Percentiles rank a stretch among this genome's conserved stretches.
phyloP scores from a whole-genome alignment of 2,329 filamentous ascomycete species.

The Hypoxylon sp. region DNA sequence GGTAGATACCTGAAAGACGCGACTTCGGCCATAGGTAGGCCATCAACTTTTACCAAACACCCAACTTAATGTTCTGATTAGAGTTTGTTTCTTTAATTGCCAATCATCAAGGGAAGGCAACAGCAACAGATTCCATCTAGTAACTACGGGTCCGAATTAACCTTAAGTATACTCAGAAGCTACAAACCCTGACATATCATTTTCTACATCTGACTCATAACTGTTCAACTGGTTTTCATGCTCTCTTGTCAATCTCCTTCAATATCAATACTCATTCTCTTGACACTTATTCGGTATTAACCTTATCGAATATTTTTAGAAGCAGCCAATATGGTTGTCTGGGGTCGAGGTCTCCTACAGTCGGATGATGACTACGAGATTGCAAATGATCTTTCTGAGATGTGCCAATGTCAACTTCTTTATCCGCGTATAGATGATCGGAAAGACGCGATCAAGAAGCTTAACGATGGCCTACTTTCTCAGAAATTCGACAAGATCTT shows the following conservation, averaged over 20 bases:
- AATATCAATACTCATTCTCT: background rate
- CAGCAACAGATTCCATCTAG: background rate
- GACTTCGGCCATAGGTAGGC: background rate
- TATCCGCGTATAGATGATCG: background rate
- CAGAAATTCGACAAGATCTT: slow-evolving; percentile 42
- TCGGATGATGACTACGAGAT: slow-evolving; percentile 45
- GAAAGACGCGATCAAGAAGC: slow-evolving; percentile 20
- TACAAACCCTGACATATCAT: background rate
- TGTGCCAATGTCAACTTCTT: slow-evolving; percentile 37
- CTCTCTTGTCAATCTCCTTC: background rate
- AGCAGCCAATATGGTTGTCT: slow-evolving; percentile 38
- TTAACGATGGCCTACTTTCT: slow-evolving; percentile 40
- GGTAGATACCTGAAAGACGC: background rate
- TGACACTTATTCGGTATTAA: background rate
- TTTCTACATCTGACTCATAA: background rate
- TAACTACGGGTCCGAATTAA: background rate
- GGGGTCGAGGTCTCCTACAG: slow-evolving; percentile 46
- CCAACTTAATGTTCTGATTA: background rate
- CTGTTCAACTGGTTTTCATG: background rate
- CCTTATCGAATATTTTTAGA: background rate
- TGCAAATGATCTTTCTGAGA: slow-evolving; percentile 34
- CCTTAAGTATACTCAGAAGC: background rate
- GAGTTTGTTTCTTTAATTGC: slow-evolving; percentile 1
- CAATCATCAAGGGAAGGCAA: background rate
- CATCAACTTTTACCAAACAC: slow-evolving; percentile 1